Evolutionary conservation across 352 stramenopile species (phyloP).

Genomic region (Aphanomyces cochlioides): DNA sequence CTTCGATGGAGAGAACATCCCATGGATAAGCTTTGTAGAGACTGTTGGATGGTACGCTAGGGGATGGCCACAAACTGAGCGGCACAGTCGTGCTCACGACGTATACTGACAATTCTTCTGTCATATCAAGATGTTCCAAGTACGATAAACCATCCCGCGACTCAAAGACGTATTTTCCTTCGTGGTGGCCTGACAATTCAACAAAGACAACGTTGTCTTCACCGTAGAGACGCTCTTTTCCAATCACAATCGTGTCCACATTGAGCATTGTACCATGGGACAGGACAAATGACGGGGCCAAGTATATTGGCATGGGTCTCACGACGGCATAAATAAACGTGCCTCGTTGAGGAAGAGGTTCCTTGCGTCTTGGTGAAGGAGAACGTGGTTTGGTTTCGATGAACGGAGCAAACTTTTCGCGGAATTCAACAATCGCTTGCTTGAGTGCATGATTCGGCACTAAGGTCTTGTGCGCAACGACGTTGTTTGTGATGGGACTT

Average conservation of each 20-base stretch:
- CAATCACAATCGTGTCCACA: slow-evolving; percentile 5
- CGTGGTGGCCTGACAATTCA: slow-evolving; percentile 2
- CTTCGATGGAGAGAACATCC: slow-evolving; percentile 14
- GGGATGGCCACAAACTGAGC: slow-evolving; percentile 16
- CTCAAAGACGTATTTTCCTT: slow-evolving; percentile 10
- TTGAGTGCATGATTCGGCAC: slow-evolving; percentile 37
- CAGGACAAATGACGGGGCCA: not conserved
- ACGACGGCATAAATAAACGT: slow-evolving; percentile 18
- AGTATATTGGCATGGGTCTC: slow-evolving; percentile 12
- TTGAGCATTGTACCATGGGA: not conserved
- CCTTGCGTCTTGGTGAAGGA: not conserved
- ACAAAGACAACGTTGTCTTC: slow-evolving; percentile 22
- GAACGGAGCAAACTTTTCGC: slow-evolving; percentile 12
- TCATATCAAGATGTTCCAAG: not conserved
- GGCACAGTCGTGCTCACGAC: not conserved
- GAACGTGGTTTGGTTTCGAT: not conserved
- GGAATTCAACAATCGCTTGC: slow-evolving; percentile 31
- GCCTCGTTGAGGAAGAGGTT: slow-evolving; percentile 15
- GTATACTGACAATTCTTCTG: not conserved
- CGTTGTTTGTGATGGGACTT: slow-evolving; percentile 31
- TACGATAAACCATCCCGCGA: not conserved
- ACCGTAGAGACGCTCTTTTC: slow-evolving; percentile 10
- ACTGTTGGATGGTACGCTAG: slow-evolving; percentile 6
- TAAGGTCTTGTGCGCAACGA: slow-evolving; percentile 29
- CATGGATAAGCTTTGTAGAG: slow-evolving; percentile 21